A percentile compares a stretch with the other conserved stretches of the same genome.
Evolutionary conservation across 257 asterid species (phyloP).

Genomic region (Sherardia arvensis): DNA sequence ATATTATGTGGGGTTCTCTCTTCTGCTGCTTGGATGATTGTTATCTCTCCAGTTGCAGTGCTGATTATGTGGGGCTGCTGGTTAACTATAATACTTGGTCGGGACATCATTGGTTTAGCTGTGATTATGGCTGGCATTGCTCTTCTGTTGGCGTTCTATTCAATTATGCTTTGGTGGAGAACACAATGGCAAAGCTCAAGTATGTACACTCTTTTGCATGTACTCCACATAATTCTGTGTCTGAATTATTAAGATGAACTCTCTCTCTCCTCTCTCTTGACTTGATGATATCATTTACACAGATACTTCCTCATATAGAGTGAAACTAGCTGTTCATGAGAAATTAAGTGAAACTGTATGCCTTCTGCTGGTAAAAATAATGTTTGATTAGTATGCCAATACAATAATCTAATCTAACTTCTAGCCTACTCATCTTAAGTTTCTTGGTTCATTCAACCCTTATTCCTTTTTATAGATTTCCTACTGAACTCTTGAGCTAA

Average conservation of each 20-base stretch:
- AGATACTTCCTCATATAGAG: neutral
- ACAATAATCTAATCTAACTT: neutral
- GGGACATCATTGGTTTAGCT: conserved; percentile 91
- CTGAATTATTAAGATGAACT: neutral
- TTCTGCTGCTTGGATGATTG: conserved; percentile 69
- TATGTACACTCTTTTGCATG: conserved; percentile 32
- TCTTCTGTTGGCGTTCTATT: conserved; percentile 85
- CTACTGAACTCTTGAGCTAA: neutral
- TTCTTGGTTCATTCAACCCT: neutral
- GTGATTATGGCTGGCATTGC: conserved; percentile 98
- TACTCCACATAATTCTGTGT: neutral
- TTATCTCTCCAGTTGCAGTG: conserved; percentile 78
- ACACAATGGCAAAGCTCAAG: conserved; percentile 99
- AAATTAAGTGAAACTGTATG: neutral
- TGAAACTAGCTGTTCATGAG: neutral
- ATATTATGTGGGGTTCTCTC: conserved; percentile 69
- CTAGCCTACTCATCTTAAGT: neutral
- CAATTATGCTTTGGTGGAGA: conserved; percentile 99
- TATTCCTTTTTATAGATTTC: neutral
- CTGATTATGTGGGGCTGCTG: conserved; percentile 90
- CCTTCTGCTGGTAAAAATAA: neutral
- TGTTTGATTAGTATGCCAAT: neutral
- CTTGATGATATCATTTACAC: too few species aligned
- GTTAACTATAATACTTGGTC: conserved; percentile 83
- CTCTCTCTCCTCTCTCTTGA: neutral